Conservation (phyloP, 441 rosid genomes). For the Syzygium syzygioides region DNA sequence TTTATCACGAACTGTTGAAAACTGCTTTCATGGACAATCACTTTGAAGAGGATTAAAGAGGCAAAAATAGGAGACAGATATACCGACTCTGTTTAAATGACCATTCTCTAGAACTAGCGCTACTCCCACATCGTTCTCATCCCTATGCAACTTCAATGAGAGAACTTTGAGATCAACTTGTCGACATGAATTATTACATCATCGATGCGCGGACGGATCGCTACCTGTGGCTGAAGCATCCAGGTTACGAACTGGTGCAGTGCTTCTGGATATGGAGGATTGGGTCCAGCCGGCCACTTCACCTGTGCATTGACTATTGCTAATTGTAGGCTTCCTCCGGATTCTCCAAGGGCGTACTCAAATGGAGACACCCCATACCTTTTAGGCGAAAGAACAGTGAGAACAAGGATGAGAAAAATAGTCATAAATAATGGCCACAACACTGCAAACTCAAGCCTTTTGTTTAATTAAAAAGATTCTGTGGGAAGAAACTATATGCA, state of each 20-base stretch:
- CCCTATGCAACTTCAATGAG: constrained; percentile 24
- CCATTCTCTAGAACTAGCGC: neutral
- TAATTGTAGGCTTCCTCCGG: constrained; percentile 95
- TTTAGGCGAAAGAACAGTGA: neutral
- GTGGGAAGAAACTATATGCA: neutral
- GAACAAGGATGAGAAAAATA: neutral
- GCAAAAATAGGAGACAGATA: neutral
- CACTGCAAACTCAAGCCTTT: neutral
- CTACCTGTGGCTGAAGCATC: constrained; percentile 94
- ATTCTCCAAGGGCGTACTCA: constrained; percentile 95
- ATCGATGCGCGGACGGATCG: constrained; percentile 78
- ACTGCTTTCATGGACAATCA: neutral
- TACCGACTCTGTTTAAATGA: neutral
- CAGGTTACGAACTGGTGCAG: constrained; percentile 87
- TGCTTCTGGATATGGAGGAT: constrained; percentile 80
- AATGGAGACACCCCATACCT: constrained; percentile 97
- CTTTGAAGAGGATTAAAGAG: neutral
- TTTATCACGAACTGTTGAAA: neutral
- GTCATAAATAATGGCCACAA: neutral
- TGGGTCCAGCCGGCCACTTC: constrained; percentile 96
- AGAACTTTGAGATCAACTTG: constrained; percentile 80
- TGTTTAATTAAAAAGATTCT: neutral
- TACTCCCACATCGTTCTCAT: neutral
- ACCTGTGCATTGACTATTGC: constrained; percentile 89
- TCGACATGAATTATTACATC: constrained; percentile 91